A percentile compares a stretch with the other conserved stretches of the same genome.
Conservation (phyloP, 2,329 filamentous ascomycete genomes). For the Capronia americana region DNA sequence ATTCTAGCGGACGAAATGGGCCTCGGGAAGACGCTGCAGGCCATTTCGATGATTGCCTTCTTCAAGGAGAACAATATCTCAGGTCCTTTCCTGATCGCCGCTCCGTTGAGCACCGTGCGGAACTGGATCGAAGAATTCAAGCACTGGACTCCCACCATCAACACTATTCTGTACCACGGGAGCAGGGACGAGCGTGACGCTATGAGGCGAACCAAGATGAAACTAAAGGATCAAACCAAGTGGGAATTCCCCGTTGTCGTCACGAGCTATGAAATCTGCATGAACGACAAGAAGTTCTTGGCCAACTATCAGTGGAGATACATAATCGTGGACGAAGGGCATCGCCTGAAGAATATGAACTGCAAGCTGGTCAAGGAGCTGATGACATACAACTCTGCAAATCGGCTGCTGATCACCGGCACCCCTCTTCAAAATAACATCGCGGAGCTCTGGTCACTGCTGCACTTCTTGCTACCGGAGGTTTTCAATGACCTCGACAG, state of each 20-base stretch:
- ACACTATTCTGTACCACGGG: slow-evolving; percentile 90
- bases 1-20: slow-evolving; percentile 97
- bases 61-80: slow-evolving; percentile 85
- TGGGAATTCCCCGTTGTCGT: slow-evolving; percentile 86
- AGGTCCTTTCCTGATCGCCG: slow-evolving; percentile 88
- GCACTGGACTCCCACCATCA: slow-evolving; percentile 87
- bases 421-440: slow-evolving; percentile 96
- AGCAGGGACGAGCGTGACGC: slow-evolving; percentile 76
- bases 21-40: slow-evolving; percentile 88
- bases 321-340: slow-evolving; percentile 98
- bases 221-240: slow-evolving; percentile 68
- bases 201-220: slow-evolving; percentile 75
- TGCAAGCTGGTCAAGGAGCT: slow-evolving; percentile 89
- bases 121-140: slow-evolving; percentile 97
- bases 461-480: slow-evolving; percentile 90
- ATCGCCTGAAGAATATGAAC: slow-evolving; percentile 96
- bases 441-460: slow-evolving; percentile 89
- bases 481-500: slow-evolving; percentile 93
- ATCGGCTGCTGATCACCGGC: slow-evolving; percentile 88
- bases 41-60: slow-evolving; percentile 84
- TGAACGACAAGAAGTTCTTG: slow-evolving; percentile 83
- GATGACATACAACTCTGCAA: slow-evolving; percentile 86
- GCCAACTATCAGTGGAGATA: slow-evolving; percentile 92
- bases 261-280: slow-evolving; percentile 94
- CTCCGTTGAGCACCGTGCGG: slow-evolving; percentile 86